These are phyloP conservation scores for Aspergillus steynii DNA, from an alignment of 495 filamentous ascomycete genomes.

Conservation along the genomic window DNA sequence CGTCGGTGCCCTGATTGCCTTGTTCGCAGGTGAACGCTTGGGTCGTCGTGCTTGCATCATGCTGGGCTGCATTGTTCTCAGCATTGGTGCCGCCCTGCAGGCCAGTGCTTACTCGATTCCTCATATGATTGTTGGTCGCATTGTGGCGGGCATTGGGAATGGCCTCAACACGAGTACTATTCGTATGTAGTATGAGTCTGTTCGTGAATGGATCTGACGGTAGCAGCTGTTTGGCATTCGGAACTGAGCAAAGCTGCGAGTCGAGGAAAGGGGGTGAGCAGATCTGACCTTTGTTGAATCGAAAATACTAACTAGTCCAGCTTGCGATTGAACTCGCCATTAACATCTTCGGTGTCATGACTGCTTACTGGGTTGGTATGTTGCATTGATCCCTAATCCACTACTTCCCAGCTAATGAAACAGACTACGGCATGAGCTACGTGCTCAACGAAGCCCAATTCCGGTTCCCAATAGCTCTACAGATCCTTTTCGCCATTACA, in stretches of 20 bases:
- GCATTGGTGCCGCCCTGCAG: constrained; percentile 57
- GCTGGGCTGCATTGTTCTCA: constrained; percentile 52
- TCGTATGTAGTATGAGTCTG: constrained; percentile 26
- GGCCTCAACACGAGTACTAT: constrained; percentile 51
- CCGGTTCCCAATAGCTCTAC: constrained; percentile 55
- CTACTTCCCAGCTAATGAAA: neutral
- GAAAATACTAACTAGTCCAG: constrained; percentile 17
- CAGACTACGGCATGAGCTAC: constrained; percentile 38
- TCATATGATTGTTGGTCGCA: constrained; percentile 53
- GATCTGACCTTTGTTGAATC: neutral
- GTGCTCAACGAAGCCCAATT: constrained; percentile 34
- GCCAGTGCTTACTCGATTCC: constrained; percentile 49
- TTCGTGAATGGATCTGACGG: constrained; percentile 4
- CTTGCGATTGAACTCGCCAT: constrained; percentile 57
- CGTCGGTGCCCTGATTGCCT: constrained; percentile 52
- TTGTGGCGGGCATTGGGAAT: constrained; percentile 50
- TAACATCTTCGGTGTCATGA: constrained; percentile 57
- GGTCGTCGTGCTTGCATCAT: constrained; percentile 57
- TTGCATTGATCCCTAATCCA: neutral
- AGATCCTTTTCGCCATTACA: constrained; percentile 56
- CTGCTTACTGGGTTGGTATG: constrained; percentile 39
- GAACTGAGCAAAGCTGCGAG: constrained; percentile 60
- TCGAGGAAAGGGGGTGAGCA: constrained; percentile 61
- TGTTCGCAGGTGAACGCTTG: constrained; percentile 52
- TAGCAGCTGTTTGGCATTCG: constrained; percentile 51